Evolutionary conservation across 805 yeast genomes (phyloP), one percentile per base, ranked within the genome.

Genomic region (Huiozyma sinensis): DNA sequence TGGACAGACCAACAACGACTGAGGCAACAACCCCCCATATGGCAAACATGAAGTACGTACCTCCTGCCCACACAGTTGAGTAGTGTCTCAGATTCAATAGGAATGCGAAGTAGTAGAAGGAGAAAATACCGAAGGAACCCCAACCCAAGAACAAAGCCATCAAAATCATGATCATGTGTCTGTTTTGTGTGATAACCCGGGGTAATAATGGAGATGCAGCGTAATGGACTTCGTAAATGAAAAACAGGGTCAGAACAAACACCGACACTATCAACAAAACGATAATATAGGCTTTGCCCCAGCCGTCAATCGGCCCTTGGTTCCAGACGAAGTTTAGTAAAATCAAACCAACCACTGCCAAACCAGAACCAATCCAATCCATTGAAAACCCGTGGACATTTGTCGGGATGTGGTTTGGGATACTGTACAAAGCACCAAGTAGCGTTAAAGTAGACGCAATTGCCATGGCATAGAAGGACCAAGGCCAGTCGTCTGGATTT

Each of bases 81-180:
- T 73, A 70, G 7, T 66, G 55, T n/a, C 81, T 68, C 28, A 82
- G 54, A 43, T 76, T 73, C 43, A 74, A 52, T 30, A 73, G 52
- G 40, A 77, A 70, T 28, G 70, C 67, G 70, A 75, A 77, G 47
- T 72, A 73, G 60, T 80, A 83, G 54, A 68, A 81, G n/a, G 79
- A 66, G 79, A 83, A 81, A 28, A 81, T 68, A 2, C 90, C 88
- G 63, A 83, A 83, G 13, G 83, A 72, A 1, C 85, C 81, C 92
- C 92, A 83, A 0, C 90, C 90, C 6, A 77, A 62, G 3, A 75
- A 68, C 33, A 81, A 64, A 36, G 76, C 68, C 1, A 62, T 51
- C 37, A 83, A 61, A 1, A 79, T 74, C 46, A 78, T 56, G 0
- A 71, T 66, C 27, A 72, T 68, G 38, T 49, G 51, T 34, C 73